phyloP scores from a whole-genome alignment of 2,329 filamentous ascomycete species.

The Mariannaea elegans region DNA sequence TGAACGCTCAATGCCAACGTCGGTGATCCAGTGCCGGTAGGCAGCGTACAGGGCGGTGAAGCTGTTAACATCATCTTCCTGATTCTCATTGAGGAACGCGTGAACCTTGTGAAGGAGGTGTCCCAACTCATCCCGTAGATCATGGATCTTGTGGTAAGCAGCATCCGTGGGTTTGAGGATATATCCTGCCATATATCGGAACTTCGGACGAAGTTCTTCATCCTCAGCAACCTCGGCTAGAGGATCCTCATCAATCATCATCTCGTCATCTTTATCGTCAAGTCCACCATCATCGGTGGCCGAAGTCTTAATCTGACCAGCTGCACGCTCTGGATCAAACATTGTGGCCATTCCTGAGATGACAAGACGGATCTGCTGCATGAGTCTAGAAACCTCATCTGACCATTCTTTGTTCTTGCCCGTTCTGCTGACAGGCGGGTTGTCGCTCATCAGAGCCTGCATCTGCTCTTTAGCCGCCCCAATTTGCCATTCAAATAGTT shows the following conservation, averaged over 20 bases:
- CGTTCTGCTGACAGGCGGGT: conserved; percentile 84
- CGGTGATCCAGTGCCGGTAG: conserved; percentile 96
- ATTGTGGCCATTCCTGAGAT: conserved; percentile 89
- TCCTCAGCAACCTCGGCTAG: conserved; percentile 76
- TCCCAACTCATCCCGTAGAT: conserved; percentile 82
- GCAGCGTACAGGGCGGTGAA: conserved; percentile 93
- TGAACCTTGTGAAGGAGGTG: conserved; percentile 85
- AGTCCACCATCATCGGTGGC: conserved; percentile 62
- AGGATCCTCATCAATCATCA: conserved; percentile 59
- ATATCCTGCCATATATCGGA: conserved; percentile 90
- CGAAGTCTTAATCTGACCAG: conserved; percentile 57
- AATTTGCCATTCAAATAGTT: conserved; percentile 87
- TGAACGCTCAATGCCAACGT: conserved; percentile 95
- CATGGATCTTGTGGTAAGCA: conserved; percentile 80
- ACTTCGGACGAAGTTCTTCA: conserved; percentile 84
- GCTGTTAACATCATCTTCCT: conserved; percentile 95
- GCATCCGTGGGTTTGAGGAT: conserved; percentile 65
- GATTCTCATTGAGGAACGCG: conserved; percentile 80
- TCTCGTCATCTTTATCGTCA: conserved; percentile 63
- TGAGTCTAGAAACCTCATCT: conserved; percentile 90
- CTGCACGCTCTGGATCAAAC: conserved; percentile 82
- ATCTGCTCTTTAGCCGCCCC: conserved; percentile 79
- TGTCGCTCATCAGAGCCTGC: conserved; percentile 80
- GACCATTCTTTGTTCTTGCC: conserved; percentile 99
- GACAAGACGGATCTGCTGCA: conserved; percentile 88